These are phyloP conservation scores for Trichoderma atroviride DNA, from an alignment of 2,329 filamentous ascomycete species.

Conservation along the genomic window DNA sequence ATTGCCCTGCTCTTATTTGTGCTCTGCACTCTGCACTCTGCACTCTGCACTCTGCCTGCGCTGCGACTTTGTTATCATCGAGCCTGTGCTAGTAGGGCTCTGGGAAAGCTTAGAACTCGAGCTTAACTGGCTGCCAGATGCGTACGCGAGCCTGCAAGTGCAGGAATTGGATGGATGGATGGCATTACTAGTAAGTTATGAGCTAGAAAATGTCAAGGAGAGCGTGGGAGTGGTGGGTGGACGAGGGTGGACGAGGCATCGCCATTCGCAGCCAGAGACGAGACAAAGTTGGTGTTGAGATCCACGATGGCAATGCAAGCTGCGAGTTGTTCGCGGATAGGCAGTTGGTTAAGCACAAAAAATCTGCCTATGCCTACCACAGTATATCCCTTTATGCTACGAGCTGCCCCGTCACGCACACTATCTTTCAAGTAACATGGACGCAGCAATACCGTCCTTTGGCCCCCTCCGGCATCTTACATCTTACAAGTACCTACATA, in stretches of 20 bases:
- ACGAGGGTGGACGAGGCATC: slow-evolving; percentile 4
- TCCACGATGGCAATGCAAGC: slow-evolving; percentile 1
- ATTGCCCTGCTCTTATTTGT: background rate
- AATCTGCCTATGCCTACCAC: background rate
- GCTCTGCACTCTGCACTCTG: background rate
- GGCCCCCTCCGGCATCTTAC: background rate
- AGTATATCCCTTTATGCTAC: background rate
- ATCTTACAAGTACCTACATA: background rate
- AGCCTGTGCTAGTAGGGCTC: background rate
- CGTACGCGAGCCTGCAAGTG: background rate
- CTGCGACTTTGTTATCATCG: slow-evolving; percentile 21
- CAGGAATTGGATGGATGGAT: background rate
- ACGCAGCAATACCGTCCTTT: background rate
- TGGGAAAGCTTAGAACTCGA: background rate
- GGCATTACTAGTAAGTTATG: background rate
- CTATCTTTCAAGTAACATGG: background rate
- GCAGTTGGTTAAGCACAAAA: slow-evolving; percentile 2
- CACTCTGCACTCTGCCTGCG: slow-evolving; percentile 15
- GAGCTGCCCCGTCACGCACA: background rate
- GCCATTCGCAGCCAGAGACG: background rate
- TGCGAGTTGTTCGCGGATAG: slow-evolving; percentile 6
- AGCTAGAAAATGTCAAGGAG: background rate
- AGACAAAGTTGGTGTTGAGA: slow-evolving; percentile 7
- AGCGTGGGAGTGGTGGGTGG: background rate
- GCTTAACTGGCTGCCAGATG: background rate